Evolutionary conservation across 2,329 filamentous ascomycete species (phyloP), one percentile per base, ranked within the genome.

Genomic region (Dothideomycetidae sp.): DNA sequence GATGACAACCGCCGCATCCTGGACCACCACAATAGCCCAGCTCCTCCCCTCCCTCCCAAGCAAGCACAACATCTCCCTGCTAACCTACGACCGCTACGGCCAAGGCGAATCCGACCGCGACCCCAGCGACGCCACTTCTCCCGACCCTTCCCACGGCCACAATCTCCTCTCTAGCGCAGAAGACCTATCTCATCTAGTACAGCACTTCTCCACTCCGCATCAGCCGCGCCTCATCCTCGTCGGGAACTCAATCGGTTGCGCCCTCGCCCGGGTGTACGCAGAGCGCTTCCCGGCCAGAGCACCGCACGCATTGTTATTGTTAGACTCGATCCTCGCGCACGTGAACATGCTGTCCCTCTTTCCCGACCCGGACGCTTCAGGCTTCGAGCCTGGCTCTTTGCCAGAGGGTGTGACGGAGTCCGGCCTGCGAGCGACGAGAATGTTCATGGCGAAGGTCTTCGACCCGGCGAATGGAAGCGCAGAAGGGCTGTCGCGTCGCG

Each of bases 231-330:
- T 43, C 11, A n/a, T 43, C 3, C 18, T 43, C 2, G 38, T 41
- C 2, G 32, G 37, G n/a, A 43, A 38, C 12, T 93, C 86, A 52
- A 62, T 84, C 38, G 85, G 84, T 15, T 83, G 83, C 1, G 82
- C 83, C 0, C 76, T 85, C 43, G 80, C 82, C 2, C 1, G 49
- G 57, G 3, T 45, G 1, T 43, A 23, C n/a, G 37, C 32, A 4
- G 10, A 34, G 2, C 10, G 5, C 1, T 14, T 41, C n/a, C 41
- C 31, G 5, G 5, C 23, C 11, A 36, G 15, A 1, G 23, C 37
- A 3, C 34, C 43, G 7, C 26, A 7, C 7, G 14, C 48, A 31
- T 15, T 58, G 15, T 48, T 75, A 1, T 60, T 74, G 5, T 63
- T 76, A 1, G 71, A 75, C 48, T 70, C 64, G 23, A 67, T 71